A percentile compares a stretch with the other conserved stretches of the same genome.
Evolutionary conservation across 2,329 filamentous ascomycete genomes (phyloP).

Genomic region (Boeremia exigua): DNA sequence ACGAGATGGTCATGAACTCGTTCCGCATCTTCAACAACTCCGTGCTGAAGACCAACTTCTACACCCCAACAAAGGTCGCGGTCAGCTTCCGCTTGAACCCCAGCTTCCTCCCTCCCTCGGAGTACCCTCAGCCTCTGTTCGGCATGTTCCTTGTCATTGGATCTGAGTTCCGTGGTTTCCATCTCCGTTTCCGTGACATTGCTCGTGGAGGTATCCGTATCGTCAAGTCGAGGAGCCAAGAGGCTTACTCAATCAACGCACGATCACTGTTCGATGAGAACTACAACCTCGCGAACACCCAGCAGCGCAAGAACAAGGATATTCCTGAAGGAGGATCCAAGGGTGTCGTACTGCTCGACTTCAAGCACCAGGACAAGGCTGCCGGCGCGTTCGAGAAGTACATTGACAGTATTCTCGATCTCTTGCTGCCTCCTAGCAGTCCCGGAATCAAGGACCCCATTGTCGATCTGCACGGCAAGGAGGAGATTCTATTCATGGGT

Average conservation of each 20-base stretch:
- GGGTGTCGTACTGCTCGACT: conserved; percentile 93
- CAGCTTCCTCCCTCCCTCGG: conserved; percentile 83
- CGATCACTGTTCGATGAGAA: conserved; percentile 98
- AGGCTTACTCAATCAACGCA: conserved; percentile 95
- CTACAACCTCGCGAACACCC: conserved; percentile 96
- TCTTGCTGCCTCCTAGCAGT: conserved; percentile 85
- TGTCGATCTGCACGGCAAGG: conserved; percentile 90
- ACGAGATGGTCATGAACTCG: conserved; percentile 96
- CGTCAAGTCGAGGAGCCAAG: conserved; percentile 95
- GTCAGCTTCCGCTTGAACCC: conserved; percentile 95
- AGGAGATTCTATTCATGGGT: conserved; percentile 98
- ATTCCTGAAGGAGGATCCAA: conserved; percentile 98
- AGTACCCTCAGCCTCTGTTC: conserved; percentile 92
- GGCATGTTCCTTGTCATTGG: conserved; percentile 99
- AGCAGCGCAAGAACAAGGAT: conserved; percentile 99
- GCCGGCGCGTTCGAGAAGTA: conserved; percentile 98
- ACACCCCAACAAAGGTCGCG: conserved; percentile 97
- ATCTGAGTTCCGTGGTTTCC: conserved; percentile 95
- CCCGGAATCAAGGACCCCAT: conserved; percentile 99
- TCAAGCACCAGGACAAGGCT: conserved; percentile 91
- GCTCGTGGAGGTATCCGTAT: conserved; percentile 97
- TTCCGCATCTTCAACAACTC: conserved; percentile 95
- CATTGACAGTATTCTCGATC: conserved; percentile 96
- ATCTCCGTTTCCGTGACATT: conserved; percentile 96
- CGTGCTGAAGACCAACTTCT: conserved; percentile 96